Base-by-base conservation (phyloP, 2,329 filamentous ascomycete species). In the Chalara sp. region DNA sequence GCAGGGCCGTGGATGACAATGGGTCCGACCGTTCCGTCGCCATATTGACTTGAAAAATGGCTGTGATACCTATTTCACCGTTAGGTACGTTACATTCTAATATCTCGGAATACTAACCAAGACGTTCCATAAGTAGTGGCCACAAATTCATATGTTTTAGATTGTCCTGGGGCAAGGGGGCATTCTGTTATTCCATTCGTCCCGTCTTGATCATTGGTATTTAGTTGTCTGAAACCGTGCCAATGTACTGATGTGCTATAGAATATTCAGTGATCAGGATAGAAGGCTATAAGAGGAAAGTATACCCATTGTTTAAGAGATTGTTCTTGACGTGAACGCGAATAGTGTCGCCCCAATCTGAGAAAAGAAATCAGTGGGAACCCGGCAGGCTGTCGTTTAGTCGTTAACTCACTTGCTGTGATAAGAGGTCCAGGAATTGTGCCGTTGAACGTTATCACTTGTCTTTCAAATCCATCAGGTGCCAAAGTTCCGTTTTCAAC, bases 211-310 rank as follows among this genome's bases (percentile, higher is more conserved):
- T 70, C 44, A 43, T 64, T 64, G 33, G 65, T 65, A 32, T 67
- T 61, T 10, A 69, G 59, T 53, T 72, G 69, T 6, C 70, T 60
- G 12, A 76, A 56, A 32, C 74, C 74, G 53, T 77, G 74, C 67
- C 69, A 76, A 53, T 76, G 74, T 12, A 76, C 67, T 4, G 68
- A 63, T 5, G 73, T 76, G 28, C 73, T 74, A 42, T 76, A 21
- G 21, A 21, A 21, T 21, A 21, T 21, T 21, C 21, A 21, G 21
- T 21, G 21, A 21, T 21, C 21, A 21, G 3, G 21, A 21, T 21
- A 21, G 21, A 21, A 21, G 21, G 21, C 3, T 21, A 21, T 3
- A 3, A 21, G 21, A 21, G 21, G 21, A 21, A 21, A 21, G n/a
- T 4, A n/a, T 37, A 37, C 35, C 35, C 35, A n/a, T 37, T 37